Base-by-base conservation (phyloP, 2,329 filamentous ascomycete genomes). In the Hymenoscyphus fructigenus region DNA sequence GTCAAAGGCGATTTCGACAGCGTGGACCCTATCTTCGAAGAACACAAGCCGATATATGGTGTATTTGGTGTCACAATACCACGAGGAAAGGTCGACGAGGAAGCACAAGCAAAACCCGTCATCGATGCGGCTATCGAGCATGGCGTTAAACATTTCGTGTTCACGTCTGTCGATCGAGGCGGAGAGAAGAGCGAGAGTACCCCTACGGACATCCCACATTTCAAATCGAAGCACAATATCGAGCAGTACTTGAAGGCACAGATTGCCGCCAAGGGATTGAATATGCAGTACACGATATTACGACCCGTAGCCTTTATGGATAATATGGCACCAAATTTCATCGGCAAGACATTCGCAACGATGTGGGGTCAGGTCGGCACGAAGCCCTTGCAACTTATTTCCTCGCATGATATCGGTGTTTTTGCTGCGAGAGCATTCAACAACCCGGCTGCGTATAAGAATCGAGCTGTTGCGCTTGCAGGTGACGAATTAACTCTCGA, bases 101-200 rank as follows among this genome's bases (percentile, higher is more conserved):
- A 83, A 65, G 65, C 69, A 9, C 83, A 84, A 66, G 67, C 70
- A 3, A 85, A 89, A 71, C 79, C 76, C 0, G 75, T 91, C 4
- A 78, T 89, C 59, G 84, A 88, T 65, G 84, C 80, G 78, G 84
- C 9, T 70, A 88, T 70, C 80, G 81, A 55, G 73, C 82, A 56
- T 78, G 80, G 78, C 23, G 84, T 89, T 47, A 77, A 81, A 64
- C 82, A 86, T 71, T 88, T 90, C 69, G 82, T 91, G 41, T 90
- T 88, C 76, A 83, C 80, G 34, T 85, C 82, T 58, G 85, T 89
- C 23, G 88, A 90, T 66, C 85, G 88, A 44, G 85, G 86, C 59
- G 86, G 87, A 57, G 73, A 72, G 2, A 80, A 79, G 50, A 79
- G 78, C 65, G 78, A 80, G 56, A 79, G 78, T 9, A 78, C 79